Conservation (phyloP, 2,329 filamentous ascomycete genomes). For the Aureobasidium uvarum region DNA sequence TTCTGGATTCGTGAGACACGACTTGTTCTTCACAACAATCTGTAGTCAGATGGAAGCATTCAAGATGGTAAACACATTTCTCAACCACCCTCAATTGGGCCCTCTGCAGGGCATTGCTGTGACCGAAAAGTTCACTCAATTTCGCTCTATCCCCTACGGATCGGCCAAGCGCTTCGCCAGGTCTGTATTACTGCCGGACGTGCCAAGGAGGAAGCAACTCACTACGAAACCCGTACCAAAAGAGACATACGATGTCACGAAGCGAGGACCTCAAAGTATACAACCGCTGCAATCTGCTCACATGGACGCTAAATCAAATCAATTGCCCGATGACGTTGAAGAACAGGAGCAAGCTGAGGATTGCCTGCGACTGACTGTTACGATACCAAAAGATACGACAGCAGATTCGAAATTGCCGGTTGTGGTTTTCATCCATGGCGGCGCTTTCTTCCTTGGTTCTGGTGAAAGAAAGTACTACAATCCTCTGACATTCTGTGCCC, state of each 20-base stretch:
- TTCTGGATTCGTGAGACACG: too few species aligned
- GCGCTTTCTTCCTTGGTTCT: conserved; percentile 27
- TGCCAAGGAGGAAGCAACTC: background rate
- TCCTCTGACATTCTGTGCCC: conserved; percentile 21
- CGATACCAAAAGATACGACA: background rate
- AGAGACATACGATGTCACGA: conserved; percentile 19
- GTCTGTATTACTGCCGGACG: conserved; percentile 4
- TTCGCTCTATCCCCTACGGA: conserved; percentile 27
- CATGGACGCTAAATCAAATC: conserved; percentile 27
- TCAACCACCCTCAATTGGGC: conserved; percentile 23
- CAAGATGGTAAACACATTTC: background rate
- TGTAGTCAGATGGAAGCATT: background rate
- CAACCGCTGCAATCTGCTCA: conserved; percentile 22
- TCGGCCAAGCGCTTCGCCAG: conserved; percentile 25
- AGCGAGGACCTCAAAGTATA: conserved; percentile 26
- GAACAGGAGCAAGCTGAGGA: conserved; percentile 25
- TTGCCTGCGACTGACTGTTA: conserved; percentile 27
- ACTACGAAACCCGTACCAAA: background rate
- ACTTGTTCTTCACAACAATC: background rate
- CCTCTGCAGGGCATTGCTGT: conserved; percentile 12
- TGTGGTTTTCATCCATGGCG: conserved; percentile 28
- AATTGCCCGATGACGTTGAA: conserved; percentile 22
- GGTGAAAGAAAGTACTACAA: conserved; percentile 25
- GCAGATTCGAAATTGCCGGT: conserved; percentile 16
- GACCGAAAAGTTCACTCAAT: conserved; percentile 16